These are phyloP conservation scores for Spathaspora boniae DNA, from an alignment of 805 yeast genomes.

Conservation along the genomic window DNA sequence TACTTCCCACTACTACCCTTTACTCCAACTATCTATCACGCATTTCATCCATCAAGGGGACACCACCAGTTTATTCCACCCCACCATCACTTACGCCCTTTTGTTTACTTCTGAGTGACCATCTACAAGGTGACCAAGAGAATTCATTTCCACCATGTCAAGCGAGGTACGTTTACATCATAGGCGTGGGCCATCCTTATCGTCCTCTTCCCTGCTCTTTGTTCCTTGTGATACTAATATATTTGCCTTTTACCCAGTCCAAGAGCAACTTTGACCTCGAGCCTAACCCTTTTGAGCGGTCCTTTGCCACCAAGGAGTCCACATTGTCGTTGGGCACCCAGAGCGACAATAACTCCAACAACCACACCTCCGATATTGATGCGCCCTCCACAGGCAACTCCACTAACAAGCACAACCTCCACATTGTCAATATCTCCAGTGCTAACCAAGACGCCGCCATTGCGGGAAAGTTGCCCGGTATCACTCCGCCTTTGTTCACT, in stretches of 20 bases:
- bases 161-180: constrained; percentile 18
- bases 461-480: constrained; percentile 26
- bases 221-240: constrained; percentile 17
- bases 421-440: constrained; percentile 30
- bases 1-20: no score
- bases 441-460: constrained; percentile 17
- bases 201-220: background rate
- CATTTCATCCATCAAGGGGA: no score
- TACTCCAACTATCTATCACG: no score
- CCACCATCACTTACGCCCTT: background rate
- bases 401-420: constrained; percentile 33
- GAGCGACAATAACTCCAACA: background rate
- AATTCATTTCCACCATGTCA: constrained; percentile 12
- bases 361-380: background rate
- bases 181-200: background rate
- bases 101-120: background rate
- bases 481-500: constrained; percentile 50
- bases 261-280: constrained; percentile 69
- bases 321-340: background rate
- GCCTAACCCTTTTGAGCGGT: constrained; percentile 93
- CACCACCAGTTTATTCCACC: no score
- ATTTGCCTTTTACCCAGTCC: constrained; percentile 19
- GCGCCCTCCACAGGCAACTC: constrained; percentile 6
- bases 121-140: background rate
- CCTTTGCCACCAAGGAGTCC: constrained; percentile 69